A percentile compares a stretch with the other conserved stretches of the same genome.
These are phyloP conservation scores for Diplodia mutila DNA, from an alignment of 2,329 filamentous ascomycete genomes.

Conservation along the genomic window DNA sequence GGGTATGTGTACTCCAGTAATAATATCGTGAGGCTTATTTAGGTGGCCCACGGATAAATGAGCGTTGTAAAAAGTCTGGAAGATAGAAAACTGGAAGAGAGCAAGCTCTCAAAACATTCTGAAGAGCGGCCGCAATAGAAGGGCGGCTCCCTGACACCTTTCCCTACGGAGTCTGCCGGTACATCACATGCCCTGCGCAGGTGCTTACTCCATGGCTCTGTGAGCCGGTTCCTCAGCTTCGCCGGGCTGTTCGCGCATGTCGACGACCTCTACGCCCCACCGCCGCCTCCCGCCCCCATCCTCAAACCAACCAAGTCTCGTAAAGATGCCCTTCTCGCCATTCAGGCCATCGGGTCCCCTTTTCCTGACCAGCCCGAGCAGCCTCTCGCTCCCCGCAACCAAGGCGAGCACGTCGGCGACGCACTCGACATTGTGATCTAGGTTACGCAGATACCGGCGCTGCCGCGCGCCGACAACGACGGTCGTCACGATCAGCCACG, in stretches of 20 bases:
- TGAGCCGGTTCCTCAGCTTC: too few relatives aligned
- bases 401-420: slow-evolving; percentile 28
- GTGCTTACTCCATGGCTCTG: too few relatives aligned
- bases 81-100: too few relatives aligned
- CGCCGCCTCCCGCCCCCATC: background rate
- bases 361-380: background rate
- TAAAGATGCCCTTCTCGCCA: background rate
- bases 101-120: too few relatives aligned
- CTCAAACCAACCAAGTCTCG: background rate
- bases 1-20: too few relatives aligned
- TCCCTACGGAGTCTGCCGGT: too few relatives aligned
- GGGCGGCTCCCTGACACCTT: too few relatives aligned
- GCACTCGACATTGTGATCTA: slow-evolving; percentile 20
- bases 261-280: background rate
- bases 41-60: too few relatives aligned
- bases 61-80: too few relatives aligned
- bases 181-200: too few relatives aligned
- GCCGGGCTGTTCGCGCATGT: background rate
- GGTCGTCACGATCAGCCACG: slow-evolving; percentile 26
- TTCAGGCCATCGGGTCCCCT: background rate
- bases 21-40: too few relatives aligned
- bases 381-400: slow-evolving; percentile 26
- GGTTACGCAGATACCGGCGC: background rate
- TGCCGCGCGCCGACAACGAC: background rate
- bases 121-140: too few relatives aligned